Base-by-base conservation (phyloP, 2,329 filamentous ascomycete genomes). In the Clarireedia homoeocarpa region DNA sequence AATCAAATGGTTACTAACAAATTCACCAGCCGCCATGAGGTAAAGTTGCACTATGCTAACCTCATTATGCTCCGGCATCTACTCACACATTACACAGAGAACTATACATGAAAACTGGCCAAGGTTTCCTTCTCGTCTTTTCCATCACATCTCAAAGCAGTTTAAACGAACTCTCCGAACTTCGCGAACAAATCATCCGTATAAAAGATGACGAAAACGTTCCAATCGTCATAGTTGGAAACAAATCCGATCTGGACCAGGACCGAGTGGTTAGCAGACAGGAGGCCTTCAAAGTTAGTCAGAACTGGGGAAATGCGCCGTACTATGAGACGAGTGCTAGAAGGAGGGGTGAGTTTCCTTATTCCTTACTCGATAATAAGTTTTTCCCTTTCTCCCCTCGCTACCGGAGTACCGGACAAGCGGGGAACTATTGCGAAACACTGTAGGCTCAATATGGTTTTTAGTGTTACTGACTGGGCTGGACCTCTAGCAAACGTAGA, bases 71-170 rank as follows among this genome's bases (percentile, higher is more conserved):
- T 6, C 24, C 9, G 7, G 24, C 10, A 23, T 6, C 23, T 6
- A 52, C 3, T 17, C 9, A 9, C 17, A n/a, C 17, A 3, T n/a
- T 14, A n/a, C 27, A 26, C 48, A 81, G 83, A 71, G 84, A 86
- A 69, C 73, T 86, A 56, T 87, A 89, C 70, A 88, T 89, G 83
- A 87, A 87, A 69, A 84, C 85, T 61, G 85, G 84, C 61, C 84
- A 88, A 74, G 85, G 85, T 12, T 89, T 89, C 69, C 80, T 89
- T 51, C 79, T 89, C 40, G 85, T 89, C 60, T 89, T 88, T 72
- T 85, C 82, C 65, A 88, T 89, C 65, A 88, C 85, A 42, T 85
- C 81, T 67, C 78, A 80, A 66, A 84, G 81, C 59, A 86, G 83
- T 48, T 75, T 89, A 38, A 78, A 81, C 65, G 85, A 89, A 69